Evolutionary conservation across 495 filamentous ascomycete genomes (phyloP), one percentile per base, ranked within the genome.

Genomic region (Barbatosphaeria neglecta): DNA sequence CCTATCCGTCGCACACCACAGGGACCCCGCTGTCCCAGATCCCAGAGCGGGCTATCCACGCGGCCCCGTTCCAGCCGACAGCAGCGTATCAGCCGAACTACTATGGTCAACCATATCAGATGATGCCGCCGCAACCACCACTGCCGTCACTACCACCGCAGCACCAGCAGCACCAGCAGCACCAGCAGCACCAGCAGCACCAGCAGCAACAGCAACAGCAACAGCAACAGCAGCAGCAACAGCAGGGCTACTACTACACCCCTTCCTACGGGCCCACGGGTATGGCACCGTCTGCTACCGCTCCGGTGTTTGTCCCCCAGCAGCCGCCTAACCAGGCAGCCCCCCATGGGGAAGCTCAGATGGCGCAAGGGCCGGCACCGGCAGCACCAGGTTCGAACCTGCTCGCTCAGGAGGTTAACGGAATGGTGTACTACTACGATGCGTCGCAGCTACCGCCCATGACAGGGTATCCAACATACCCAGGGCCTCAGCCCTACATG

Each of bases 381-480:
- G 49, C 50, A 17, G 47, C 51, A 1, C 65, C 75, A 3, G 76
- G 79, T 46, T 61, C 77, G 7, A 83, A 78, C 52, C 83, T 87
- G 22, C 84, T 97, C 41, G 87, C 88, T 2, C 90, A 95, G 58
- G 92, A 97, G 66, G 77, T 81, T 51, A 89, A 90, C 51, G 92
- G 93, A 40, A 96, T 90, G 70, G 88, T 95, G 4, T 97, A 95
- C 62, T 99, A 95, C 60, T 89, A 88, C 48, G 83, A 94, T 56
- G 73, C 84, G 24, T 73, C 81, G 9, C 84, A 92, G 60, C 67
- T 87, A 47, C 72, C 73, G 37, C 58, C 74, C 8, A 73, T 79
- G 48, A 63, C 73, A 23, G 61, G 59, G 2, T 75, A 74, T 46
- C 68, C 63, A 16, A 51, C 75, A 4, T 79, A 75, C 46, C 65